Conservation (phyloP, 2,329 filamentous ascomycete species). For the Mariannaea elegans region DNA sequence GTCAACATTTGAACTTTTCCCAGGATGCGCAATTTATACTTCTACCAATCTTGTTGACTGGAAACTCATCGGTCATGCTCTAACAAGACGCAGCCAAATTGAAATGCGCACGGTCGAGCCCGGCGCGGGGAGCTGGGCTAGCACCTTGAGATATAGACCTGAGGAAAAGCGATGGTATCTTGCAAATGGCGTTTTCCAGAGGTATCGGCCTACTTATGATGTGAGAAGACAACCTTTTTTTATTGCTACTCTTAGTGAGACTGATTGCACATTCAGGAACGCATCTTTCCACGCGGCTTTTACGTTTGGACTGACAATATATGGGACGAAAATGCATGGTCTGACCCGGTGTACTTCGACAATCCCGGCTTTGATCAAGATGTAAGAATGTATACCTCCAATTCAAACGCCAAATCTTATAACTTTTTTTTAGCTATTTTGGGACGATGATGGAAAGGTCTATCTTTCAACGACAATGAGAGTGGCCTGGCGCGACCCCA, state of each 20-base stretch:
- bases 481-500: constrained; percentile 46
- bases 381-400: background rate
- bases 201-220: constrained; percentile 50
- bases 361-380: constrained; percentile 64
- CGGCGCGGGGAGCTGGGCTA: constrained; percentile 59
- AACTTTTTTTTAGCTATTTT: constrained; percentile 50
- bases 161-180: constrained; percentile 55
- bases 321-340: constrained; percentile 60
- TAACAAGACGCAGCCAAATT: constrained; percentile 60
- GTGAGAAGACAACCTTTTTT: constrained; percentile 21
- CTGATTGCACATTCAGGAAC: constrained; percentile 38
- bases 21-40: constrained; percentile 68
- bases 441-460: constrained; percentile 58
- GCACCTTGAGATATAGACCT: constrained; percentile 55
- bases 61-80: constrained; percentile 61
- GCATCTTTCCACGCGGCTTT: constrained; percentile 62
- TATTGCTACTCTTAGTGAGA: background rate
- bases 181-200: constrained; percentile 54
- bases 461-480: constrained; percentile 57
- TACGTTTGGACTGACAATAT: constrained; percentile 63
- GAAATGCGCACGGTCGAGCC: constrained; percentile 62
- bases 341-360: constrained; percentile 63
- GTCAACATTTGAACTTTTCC: constrained; percentile 70
- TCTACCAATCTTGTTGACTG: constrained; percentile 62
- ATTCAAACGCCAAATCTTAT: constrained; percentile 4